Base-by-base conservation (phyloP, 2,329 filamentous ascomycete genomes). In the Colletotrichum magnum region DNA sequence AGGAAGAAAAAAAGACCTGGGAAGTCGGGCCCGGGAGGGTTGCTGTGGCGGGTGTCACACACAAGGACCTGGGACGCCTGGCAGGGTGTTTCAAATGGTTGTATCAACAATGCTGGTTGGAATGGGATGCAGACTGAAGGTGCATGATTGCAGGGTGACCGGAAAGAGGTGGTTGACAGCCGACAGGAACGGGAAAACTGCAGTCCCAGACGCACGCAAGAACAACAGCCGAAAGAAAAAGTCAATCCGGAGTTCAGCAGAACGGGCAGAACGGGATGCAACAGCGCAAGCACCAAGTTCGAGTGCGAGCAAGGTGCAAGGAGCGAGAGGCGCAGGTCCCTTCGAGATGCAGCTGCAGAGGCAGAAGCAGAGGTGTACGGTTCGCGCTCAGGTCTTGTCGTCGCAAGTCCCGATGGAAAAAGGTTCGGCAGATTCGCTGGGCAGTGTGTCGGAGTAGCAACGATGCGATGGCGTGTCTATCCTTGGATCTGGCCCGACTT, bases 71-170 rank as follows among this genome's bases (percentile, higher is more conserved):
- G 68, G 64, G 64, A 68, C 51, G 64, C 58, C 60, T 57, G 70
- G 69, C 69, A 71, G 56, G 66, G 48, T 70, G 73, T 75, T 75
- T 75, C 73, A 75, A 71, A 69, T 73, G 70, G 69, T 69, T 58
- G 73, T 72, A 70, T 75, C 72, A 74, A 74, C 72, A 75, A 75
- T 75, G 73, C 73, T 74, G 68, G 72, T 61, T 57, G 54, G 59
- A 70, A 64, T 64, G 68, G 64, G 60, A 67, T 54, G 60, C 67
- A 70, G 65, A 67, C 57, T 60, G 64, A 60, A 62, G 64, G 67
- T 65, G 72, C 73, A 74, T 74, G 69, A 70, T 65, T 53, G 64
- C 61, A 70, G 69, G 63, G 61, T 72, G 57, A 26, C 53, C 70
- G 57, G 39, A 54, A 36, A 61, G 58, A 43, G 41, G 41, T 43